A percentile compares a stretch with the other conserved stretches of the same genome.
Evolutionary conservation across 108 stramenopile genomes (phyloP).

Genomic region (Cyclotella kingstonii): DNA sequence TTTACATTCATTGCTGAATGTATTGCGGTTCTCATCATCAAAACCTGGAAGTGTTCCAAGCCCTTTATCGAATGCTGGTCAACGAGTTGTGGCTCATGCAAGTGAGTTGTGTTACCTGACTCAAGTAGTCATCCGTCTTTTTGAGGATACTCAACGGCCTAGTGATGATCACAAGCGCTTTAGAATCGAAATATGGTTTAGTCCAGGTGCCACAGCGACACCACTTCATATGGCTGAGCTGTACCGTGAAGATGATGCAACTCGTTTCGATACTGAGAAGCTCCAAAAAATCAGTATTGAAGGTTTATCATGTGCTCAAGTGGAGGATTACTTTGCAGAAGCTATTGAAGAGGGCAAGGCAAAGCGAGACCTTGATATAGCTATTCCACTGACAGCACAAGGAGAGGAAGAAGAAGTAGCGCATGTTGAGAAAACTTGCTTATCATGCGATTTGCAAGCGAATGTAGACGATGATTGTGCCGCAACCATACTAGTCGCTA

Average conservation of each 20-base stretch:
- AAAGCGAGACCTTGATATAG: no score
- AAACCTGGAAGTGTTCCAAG: constrained; percentile 41
- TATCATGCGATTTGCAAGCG: no score
- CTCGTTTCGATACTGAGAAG: constrained; percentile 74
- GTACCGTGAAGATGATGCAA: constrained; percentile 61
- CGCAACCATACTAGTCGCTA: no score
- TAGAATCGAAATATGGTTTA: constrained; percentile 84
- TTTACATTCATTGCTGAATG: constrained; percentile 87
- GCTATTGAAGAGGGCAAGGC: constrained; percentile 55
- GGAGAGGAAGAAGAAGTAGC: no score
- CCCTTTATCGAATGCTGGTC: constrained; percentile 57
- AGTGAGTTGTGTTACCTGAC: constrained; percentile 96
- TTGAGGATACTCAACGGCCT: constrained; percentile 79
- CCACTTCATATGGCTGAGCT: constrained; percentile 84
- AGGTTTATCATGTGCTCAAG: constrained; percentile 71
- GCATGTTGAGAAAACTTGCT: no score
- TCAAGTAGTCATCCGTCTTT: constrained; percentile 94
- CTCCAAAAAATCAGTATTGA: constrained; percentile 67
- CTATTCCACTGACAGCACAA: no score
- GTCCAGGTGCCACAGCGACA: constrained; percentile 83
- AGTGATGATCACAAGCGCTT: constrained; percentile 75
- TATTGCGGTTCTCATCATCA: constrained; percentile 78
- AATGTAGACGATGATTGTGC: no score
- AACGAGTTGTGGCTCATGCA: constrained; percentile 58
- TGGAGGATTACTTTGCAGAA: constrained; percentile 73